These are phyloP conservation scores for Domatiomyces globalis DNA, from an alignment of 2,329 filamentous ascomycete genomes.

Conservation along the genomic window DNA sequence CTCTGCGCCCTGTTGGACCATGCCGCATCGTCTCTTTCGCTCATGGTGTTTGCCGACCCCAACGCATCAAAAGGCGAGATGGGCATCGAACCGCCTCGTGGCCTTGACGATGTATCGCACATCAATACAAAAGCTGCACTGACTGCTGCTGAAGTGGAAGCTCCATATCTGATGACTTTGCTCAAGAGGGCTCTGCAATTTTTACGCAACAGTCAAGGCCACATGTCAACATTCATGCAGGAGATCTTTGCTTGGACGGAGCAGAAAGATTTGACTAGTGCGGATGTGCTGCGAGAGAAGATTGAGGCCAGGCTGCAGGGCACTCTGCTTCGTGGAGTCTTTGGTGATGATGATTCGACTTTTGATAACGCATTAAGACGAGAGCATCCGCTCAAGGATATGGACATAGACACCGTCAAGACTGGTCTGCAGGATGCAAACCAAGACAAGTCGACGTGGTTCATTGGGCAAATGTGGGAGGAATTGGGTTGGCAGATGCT, in stretches of 20 bases:
- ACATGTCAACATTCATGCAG: constrained; percentile 11
- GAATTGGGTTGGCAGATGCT: constrained; percentile 45
- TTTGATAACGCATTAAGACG: constrained; percentile 21
- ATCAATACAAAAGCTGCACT: constrained; percentile 15
- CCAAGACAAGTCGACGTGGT: constrained; percentile 37
- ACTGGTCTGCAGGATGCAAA: constrained; percentile 13
- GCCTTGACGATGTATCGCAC: constrained; percentile 19
- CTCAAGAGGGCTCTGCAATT: constrained; percentile 20
- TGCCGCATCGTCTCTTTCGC: constrained; percentile 13
- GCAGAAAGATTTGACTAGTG: not conserved
- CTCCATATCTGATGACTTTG: constrained; percentile 24
- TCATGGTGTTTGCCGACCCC: constrained; percentile 10
- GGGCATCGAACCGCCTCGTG: constrained; percentile 20
- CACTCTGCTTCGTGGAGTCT: constrained; percentile 29
- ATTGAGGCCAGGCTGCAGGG: constrained; percentile 24
- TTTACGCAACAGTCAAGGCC: constrained; percentile 4
- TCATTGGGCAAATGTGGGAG: constrained; percentile 42
- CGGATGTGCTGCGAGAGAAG: constrained; percentile 1
- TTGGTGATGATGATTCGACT: constrained; percentile 23
- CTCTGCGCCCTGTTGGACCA: constrained; percentile 14
- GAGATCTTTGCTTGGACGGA: constrained; percentile 6
- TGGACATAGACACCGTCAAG: constrained; percentile 6
- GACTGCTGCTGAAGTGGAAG: constrained; percentile 22
- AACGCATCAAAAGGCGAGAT: not conserved
- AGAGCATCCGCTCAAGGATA: constrained; percentile 11